phyloP scores from a whole-genome alignment of 257 asterid genomes.

The Solanum corneliomulleri region DNA sequence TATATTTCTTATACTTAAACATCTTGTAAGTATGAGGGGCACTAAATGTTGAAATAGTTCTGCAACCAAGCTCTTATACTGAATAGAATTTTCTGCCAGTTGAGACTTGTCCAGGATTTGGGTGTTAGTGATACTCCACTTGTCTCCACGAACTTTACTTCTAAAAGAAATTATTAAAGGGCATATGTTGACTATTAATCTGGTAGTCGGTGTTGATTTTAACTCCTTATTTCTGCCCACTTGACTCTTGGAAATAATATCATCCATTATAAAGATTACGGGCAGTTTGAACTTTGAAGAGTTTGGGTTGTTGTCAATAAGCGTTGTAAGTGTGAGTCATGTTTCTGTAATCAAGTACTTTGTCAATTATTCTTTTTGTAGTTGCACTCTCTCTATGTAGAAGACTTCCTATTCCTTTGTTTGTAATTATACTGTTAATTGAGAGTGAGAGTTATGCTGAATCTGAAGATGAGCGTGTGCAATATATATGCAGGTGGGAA shows the following conservation, averaged over 20 bases:
- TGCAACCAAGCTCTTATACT: neutral
- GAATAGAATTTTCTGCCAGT: neutral
- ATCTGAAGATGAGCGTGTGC: neutral
- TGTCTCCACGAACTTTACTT: neutral
- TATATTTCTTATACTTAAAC: neutral
- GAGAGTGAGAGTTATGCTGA: neutral
- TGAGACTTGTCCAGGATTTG: neutral
- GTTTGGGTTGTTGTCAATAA: neutral
- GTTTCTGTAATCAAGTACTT: neutral
- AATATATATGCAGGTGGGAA: conserved; percentile 51
- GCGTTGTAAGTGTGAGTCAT: neutral
- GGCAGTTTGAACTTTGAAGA: neutral
- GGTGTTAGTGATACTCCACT: neutral
- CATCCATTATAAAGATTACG: neutral
- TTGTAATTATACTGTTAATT: neutral
- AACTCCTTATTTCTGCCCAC: neutral
- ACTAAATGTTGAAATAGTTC: neutral
- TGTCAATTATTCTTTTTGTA: neutral
- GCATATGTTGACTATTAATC: neutral
- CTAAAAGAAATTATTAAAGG: neutral
- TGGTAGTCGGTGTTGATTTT: neutral
- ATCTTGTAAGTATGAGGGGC: neutral
- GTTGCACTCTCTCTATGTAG: neutral
- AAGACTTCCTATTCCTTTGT: neutral
- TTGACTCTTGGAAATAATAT: neutral